Evolutionary conservation across 2,329 filamentous ascomycete genomes (phyloP).

Genomic region (Diaporthe vexans): DNA sequence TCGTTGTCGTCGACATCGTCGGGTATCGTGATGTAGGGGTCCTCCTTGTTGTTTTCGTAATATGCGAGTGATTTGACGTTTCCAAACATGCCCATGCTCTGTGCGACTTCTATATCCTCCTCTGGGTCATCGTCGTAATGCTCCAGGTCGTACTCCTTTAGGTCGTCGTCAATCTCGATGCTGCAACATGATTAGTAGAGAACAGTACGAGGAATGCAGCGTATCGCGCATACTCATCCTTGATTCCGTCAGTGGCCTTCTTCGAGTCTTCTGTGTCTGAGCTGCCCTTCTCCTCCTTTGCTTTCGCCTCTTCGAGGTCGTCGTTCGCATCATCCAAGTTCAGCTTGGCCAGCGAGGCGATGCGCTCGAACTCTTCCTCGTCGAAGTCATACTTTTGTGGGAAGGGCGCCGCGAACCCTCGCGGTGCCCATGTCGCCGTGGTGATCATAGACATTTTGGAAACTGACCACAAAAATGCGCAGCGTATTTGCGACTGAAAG

Average conservation of each 20-base stretch:
- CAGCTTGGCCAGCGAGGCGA: slow-evolving; percentile 80
- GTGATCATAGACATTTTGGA: slow-evolving; percentile 80
- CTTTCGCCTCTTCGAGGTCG: slow-evolving; percentile 81
- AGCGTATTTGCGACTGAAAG: slow-evolving; percentile 11
- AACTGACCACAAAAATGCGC: slow-evolving; percentile 2
- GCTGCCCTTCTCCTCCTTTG: slow-evolving; percentile 49
- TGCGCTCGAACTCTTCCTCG: slow-evolving; percentile 81
- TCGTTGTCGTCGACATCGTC: slow-evolving; percentile 80
- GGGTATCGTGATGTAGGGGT: slow-evolving; percentile 93
- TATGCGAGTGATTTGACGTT: slow-evolving; percentile 95
- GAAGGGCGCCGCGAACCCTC: slow-evolving; percentile 82
- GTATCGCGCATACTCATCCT: slow-evolving; percentile 55
- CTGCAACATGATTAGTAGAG: slow-evolving; percentile 51
- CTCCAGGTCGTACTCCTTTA: slow-evolving; percentile 96
- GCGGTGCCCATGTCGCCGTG: slow-evolving; percentile 80
- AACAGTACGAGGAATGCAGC: slow-evolving; percentile 2
- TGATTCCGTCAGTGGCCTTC: slow-evolving; percentile 45
- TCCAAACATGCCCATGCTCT: slow-evolving; percentile 92
- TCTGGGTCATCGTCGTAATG: slow-evolving; percentile 91
- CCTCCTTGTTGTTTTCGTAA: slow-evolving; percentile 93
- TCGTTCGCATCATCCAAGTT: slow-evolving; percentile 94
- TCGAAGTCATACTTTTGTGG: slow-evolving; percentile 82
- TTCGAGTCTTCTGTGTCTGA: slow-evolving; percentile 41
- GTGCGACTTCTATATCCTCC: slow-evolving; percentile 71
- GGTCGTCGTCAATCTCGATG: slow-evolving; percentile 79